A percentile compares a stretch with the other conserved stretches of the same genome.
Evolutionary conservation across 306 rosid genomes (phyloP).

Genomic region (Fagus sylvatica): DNA sequence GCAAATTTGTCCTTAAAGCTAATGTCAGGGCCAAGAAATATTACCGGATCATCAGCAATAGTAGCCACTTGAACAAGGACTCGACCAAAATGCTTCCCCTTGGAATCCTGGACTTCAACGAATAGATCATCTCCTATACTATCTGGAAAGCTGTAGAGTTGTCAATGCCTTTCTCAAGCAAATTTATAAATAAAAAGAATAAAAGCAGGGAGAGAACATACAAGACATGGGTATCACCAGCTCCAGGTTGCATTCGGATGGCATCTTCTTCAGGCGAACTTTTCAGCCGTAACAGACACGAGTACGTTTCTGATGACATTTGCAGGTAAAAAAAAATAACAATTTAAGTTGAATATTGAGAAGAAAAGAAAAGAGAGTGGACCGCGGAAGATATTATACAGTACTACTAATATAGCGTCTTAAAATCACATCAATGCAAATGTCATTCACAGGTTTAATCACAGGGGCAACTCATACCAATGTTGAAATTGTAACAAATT

Average conservation of each 20-base stretch:
- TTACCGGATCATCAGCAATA: constrained; percentile 86
- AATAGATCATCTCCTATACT: constrained; percentile 88
- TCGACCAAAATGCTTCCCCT: constrained; percentile 81
- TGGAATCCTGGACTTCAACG: constrained; percentile 92
- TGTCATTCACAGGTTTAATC: not conserved
- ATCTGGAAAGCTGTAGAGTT: constrained; percentile 92
- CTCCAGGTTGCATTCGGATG: constrained; percentile 87
- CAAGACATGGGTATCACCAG: constrained; percentile 90
- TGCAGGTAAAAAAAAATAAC: constrained; percentile 8
- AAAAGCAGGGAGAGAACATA: constrained; percentile 38
- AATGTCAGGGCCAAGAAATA: constrained; percentile 17
- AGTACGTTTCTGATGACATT: constrained; percentile 67
- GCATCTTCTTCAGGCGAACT: constrained; percentile 83
- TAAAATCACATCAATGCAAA: constrained; percentile 7
- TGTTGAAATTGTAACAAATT: not conserved
- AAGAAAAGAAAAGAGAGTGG: constrained; percentile 9
- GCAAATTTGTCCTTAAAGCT: constrained; percentile 8
- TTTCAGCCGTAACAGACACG: constrained; percentile 81
- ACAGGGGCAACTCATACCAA: not conserved
- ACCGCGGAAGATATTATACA: not conserved
- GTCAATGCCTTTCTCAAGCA: constrained; percentile 45
- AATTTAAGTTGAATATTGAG: not conserved
- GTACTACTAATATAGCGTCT: not conserved
- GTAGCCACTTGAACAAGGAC: constrained; percentile 80
- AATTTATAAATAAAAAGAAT: constrained; percentile 1